These are phyloP conservation scores for Boletus huronensis DNA, from an alignment of 768 basidiomycete species.

Conservation along the genomic window DNA sequence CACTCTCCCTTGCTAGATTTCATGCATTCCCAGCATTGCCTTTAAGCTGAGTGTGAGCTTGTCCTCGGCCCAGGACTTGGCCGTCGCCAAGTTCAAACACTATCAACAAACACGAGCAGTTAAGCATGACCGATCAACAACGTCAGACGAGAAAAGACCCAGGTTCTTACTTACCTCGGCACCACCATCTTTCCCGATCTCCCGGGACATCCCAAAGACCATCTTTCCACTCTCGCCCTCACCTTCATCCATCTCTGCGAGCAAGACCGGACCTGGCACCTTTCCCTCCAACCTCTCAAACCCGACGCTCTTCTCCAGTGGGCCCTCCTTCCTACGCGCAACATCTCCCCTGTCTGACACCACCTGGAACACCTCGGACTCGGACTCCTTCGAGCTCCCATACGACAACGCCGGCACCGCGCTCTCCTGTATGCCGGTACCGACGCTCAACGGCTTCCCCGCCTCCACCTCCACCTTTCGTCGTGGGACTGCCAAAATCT, in stretches of 20 bases:
- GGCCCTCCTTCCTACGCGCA: neutral
- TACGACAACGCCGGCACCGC: constrained; percentile 7
- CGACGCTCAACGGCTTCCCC: neutral
- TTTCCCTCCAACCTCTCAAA: constrained; percentile 6
- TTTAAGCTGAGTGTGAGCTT: constrained; percentile 6
- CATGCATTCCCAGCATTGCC: neutral
- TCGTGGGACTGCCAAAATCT: neutral
- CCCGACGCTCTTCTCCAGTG: constrained; percentile 4
- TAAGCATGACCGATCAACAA: neutral
- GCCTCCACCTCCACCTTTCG: neutral
- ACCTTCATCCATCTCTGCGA: neutral
- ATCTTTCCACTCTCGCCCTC: neutral
- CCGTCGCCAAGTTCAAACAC: constrained; percentile 2
- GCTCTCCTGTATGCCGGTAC: neutral
- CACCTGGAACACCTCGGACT: constrained; percentile 1
- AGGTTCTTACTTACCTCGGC: neutral
- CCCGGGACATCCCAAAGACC: neutral
- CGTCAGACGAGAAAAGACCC: neutral
- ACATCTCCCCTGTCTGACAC: neutral
- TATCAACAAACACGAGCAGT: neutral
- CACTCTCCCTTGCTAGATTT: neutral
- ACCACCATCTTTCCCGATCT: neutral
- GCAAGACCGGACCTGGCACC: neutral
- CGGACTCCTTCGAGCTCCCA: constrained; percentile 14
- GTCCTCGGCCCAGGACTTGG: constrained; percentile 9